These are phyloP conservation scores for Hanseniaspora guilliermondii DNA, from an alignment of 805 yeast species.

Conservation along the genomic window DNA sequence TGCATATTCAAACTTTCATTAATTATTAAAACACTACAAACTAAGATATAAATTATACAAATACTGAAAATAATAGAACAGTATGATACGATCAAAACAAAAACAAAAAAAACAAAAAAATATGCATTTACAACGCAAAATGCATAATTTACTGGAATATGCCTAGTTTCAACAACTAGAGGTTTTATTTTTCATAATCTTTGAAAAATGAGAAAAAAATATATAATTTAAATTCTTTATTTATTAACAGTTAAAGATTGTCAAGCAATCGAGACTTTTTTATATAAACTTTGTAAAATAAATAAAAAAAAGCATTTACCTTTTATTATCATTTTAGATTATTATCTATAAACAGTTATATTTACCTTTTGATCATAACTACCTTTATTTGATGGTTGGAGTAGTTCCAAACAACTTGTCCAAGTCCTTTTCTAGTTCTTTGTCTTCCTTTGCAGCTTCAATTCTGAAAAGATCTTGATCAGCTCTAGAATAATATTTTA, in stretches of 20 bases:
- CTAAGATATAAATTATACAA: no score
- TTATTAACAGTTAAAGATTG: no score
- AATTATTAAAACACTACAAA: no score
- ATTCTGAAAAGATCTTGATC: constrained; percentile 32
- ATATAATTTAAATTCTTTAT: not conserved
- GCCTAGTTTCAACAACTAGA: constrained; percentile 15
- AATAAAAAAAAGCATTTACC: no score
- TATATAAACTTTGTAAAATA: no score
- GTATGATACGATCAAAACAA: not conserved
- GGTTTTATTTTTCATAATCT: not conserved
- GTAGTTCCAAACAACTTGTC: constrained; percentile 26
- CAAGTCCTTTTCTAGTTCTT: constrained; percentile 26
- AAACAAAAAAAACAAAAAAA: not conserved
- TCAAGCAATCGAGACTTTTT: no score
- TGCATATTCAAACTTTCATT: not conserved
- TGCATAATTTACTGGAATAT: constrained; percentile 1
- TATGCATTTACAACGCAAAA: not conserved
- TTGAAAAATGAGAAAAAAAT: not conserved
- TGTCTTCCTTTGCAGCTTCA: constrained; percentile 35
- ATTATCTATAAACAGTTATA: not conserved
- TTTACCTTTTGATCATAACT: not conserved
- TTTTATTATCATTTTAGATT: no score
- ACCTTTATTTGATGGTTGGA: constrained; percentile 16
- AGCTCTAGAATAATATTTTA: constrained; percentile 36
- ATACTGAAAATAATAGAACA: no score